These are phyloP conservation scores for Parachlorella kessleri DNA, from an alignment of 139 green algal species.

Conservation along the genomic window DNA sequence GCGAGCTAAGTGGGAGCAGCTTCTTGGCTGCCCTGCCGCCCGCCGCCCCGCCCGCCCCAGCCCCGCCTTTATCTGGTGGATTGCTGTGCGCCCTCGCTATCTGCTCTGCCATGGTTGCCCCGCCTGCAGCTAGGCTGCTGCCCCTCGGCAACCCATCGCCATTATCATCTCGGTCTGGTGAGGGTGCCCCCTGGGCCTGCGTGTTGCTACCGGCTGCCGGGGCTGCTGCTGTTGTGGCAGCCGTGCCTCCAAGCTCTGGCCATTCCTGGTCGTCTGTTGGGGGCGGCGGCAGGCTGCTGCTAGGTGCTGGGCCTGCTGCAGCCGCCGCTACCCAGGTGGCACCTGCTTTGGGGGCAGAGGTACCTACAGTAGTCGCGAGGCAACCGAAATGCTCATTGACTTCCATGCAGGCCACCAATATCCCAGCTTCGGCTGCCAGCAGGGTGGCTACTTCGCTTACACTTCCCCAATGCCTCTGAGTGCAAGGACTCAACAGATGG, in stretches of 20 bases:
- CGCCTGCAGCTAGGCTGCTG: background rate
- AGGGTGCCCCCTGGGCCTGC: background rate
- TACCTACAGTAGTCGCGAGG: background rate
- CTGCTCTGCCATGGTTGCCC: slow-evolving; percentile 48
- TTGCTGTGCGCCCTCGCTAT: slow-evolving; percentile 23
- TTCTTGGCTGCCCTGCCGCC: slow-evolving; percentile 39
- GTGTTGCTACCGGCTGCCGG: background rate
- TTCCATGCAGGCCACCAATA: too few relatives aligned
- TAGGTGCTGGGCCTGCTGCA: background rate
- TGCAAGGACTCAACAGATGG: too few relatives aligned
- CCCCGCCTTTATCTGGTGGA: background rate
- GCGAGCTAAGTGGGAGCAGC: slow-evolving; percentile 24
- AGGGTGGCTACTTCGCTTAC: too few relatives aligned
- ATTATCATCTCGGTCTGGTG: background rate
- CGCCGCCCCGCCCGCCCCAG: too few relatives aligned
- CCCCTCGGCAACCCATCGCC: background rate
- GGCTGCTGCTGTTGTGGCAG: background rate
- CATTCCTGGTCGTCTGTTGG: slow-evolving; percentile 32
- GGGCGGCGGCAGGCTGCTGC: slow-evolving; percentile 2
- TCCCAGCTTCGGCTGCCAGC: too few relatives aligned
- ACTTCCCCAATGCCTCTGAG: too few relatives aligned
- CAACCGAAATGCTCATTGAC: background rate
- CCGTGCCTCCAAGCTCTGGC: slow-evolving; percentile 23
- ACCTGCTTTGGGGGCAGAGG: background rate
- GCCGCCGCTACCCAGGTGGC: background rate